A percentile compares a stretch with the other conserved stretches of the same genome.
These are phyloP conservation scores for Cyclanthera cordifolia DNA, from an alignment of 306 rosid genomes.

Conservation along the genomic window DNA sequence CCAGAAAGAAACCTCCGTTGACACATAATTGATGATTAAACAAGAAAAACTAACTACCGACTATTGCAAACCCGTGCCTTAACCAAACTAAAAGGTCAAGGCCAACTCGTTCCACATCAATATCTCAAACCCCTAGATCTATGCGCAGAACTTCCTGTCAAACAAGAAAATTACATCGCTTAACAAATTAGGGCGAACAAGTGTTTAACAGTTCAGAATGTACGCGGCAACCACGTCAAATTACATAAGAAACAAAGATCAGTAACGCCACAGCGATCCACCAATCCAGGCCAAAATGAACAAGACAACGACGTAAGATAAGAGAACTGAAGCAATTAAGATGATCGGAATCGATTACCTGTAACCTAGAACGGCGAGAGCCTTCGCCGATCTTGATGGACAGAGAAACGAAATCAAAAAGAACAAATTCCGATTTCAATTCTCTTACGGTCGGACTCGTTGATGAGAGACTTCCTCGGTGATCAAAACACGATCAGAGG, in stretches of 20 bases:
- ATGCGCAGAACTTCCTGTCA: background rate
- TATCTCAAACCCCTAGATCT: slow-evolving; percentile 12
- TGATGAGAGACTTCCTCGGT: too few relatives aligned
- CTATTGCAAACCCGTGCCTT: too few relatives aligned
- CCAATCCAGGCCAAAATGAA: background rate
- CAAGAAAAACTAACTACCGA: background rate
- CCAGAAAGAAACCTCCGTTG: background rate
- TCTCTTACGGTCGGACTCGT: background rate
- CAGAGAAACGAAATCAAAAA: slow-evolving; percentile 12
- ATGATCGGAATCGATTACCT: slow-evolving; percentile 22
- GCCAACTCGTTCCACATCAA: background rate
- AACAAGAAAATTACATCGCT: background rate
- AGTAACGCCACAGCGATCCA: background rate
- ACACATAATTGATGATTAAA: slow-evolving; percentile 2
- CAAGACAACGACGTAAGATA: background rate
- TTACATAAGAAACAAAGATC: too few relatives aligned
- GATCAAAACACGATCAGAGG: slow-evolving; percentile 14
- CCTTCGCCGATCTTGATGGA: slow-evolving; percentile 14
- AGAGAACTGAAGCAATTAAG: background rate
- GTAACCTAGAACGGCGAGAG: slow-evolving; percentile 38
- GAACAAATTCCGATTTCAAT: background rate
- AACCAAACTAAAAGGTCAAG: background rate
- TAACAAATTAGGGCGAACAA: slow-evolving; percentile 8
- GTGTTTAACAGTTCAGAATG: background rate
- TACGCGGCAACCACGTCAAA: too few relatives aligned